These are phyloP conservation scores for Achlya hypogyna DNA, from an alignment of 352 stramenopile species.

Conservation along the genomic window DNA sequence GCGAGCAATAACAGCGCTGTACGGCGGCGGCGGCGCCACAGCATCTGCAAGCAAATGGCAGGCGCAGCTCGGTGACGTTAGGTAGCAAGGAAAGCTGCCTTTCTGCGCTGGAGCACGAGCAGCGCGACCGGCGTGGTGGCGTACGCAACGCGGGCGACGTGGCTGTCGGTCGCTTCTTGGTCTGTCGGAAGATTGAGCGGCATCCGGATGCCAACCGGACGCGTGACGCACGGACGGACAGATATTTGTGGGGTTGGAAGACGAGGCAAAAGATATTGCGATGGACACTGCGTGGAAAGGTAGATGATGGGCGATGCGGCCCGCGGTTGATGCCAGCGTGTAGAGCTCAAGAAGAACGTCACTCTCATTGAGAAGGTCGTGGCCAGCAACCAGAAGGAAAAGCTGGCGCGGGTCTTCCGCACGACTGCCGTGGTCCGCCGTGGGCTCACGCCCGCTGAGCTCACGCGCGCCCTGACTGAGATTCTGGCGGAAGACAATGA, in stretches of 20 bases:
- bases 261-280: background rate
- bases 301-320: background rate
- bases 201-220: background rate
- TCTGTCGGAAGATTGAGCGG: no score
- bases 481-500: slow-evolving; percentile 52
- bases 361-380: slow-evolving; percentile 59
- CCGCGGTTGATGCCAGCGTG: background rate
- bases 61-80: no score
- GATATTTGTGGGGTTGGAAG: background rate
- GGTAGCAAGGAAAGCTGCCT: no score
- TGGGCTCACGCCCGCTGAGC: slow-evolving; percentile 48
- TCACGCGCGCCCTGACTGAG: slow-evolving; percentile 50
- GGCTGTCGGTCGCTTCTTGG: no score
- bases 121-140: no score
- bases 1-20: no score
- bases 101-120: no score
- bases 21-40: no score
- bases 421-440: slow-evolving; percentile 76
- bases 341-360: slow-evolving; percentile 72
- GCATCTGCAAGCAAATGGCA: no score
- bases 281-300: slow-evolving; percentile 16
- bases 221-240: background rate
- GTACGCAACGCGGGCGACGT: no score
- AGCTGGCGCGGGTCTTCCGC: slow-evolving; percentile 67
- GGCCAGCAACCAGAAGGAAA: slow-evolving; percentile 81